Base-by-base conservation (phyloP, 2,329 filamentous ascomycete species). In the Fusarium globosum region DNA sequence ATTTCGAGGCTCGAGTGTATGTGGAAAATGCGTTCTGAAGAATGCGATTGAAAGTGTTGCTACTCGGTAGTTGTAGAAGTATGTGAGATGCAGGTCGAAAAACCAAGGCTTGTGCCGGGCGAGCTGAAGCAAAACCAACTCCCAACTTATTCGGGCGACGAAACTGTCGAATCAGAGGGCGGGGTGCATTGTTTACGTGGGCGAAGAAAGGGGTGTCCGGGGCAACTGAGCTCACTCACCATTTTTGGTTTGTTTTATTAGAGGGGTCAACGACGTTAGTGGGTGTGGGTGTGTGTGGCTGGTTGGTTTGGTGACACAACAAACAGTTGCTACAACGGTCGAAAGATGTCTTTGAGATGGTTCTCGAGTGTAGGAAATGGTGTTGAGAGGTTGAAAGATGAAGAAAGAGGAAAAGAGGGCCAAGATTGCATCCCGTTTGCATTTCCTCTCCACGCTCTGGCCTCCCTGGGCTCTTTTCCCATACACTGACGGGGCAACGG, bases 141-240 rank as follows among this genome's bases (percentile, higher is more conserved):
- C 74, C 66, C 66, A 64, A 66, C 61, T 69, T 69, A 59, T 58
- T 75, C 58, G 55, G 61, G 67, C 52, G 70, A 62, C 55, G 52
- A 69, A 52, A 53, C 77, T 70, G 78, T 78, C 80, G 80, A 82
- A 81, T 82, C 80, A 82, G 71, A 78, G 70, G 72, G 79, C 78
- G 78, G 79, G 78, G 78, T 73, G 64, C 69, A 77, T 81, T 81
- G 80, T 81, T 81, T 81, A 81, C 79, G 70, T 71, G 28, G 57
- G 52, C 43, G 49, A 70, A 72, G 49, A 69, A 69, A 59, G 59
- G 65, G 80, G 77, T 80, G 79, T 65, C 77, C 77, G 76, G 79
- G 79, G 78, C 80, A 81, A 83, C 71, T 65, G 51, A 65, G 60
- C 81, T 83, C 79, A 83, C 81, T 83, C 79, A 83, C 81, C 81